These are phyloP conservation scores for Oemleria cerasiformis DNA, from an alignment of 306 rosid species.

Conservation along the genomic window DNA sequence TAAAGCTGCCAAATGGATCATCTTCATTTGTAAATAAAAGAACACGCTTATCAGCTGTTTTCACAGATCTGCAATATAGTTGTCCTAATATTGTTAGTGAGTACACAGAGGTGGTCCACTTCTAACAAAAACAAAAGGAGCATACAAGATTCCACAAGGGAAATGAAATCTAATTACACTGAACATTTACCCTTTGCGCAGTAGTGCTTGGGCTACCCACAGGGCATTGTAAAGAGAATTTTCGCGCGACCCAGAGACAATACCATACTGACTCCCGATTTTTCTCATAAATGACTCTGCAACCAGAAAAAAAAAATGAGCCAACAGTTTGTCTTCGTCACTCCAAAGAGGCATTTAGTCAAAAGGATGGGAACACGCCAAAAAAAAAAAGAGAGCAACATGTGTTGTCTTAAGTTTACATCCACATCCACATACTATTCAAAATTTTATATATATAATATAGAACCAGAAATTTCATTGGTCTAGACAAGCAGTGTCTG, in stretches of 20 bases:
- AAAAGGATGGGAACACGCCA: background rate
- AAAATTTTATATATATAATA: background rate
- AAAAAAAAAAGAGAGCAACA: background rate
- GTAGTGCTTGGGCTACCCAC: conserved; percentile 90
- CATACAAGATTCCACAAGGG: conserved; percentile 11
- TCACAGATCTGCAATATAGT: conserved; percentile 58
- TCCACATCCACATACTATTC: background rate
- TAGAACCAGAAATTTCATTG: background rate
- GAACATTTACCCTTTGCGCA: conserved; percentile 74
- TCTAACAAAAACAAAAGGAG: background rate
- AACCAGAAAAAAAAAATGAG: conserved; percentile 16
- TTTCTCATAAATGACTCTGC: conserved; percentile 62
- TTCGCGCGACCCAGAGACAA: conserved; percentile 69
- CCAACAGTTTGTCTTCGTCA: background rate
- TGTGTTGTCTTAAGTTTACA: background rate
- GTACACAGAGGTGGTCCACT: conserved; percentile 10
- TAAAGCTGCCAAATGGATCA: conserved; percentile 79
- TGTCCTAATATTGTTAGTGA: conserved; percentile 13
- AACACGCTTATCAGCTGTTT: conserved; percentile 72
- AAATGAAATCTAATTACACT: background rate
- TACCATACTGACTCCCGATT: conserved; percentile 80
- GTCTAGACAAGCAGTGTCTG: conserved; percentile 1
- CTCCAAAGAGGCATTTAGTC: background rate
- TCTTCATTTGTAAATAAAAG: conserved; percentile 90
- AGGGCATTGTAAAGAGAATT: conserved; percentile 87